phyloP scores from a whole-genome alignment of 2,329 filamentous ascomycete genomes.

The Aspergillus luchuensis region DNA sequence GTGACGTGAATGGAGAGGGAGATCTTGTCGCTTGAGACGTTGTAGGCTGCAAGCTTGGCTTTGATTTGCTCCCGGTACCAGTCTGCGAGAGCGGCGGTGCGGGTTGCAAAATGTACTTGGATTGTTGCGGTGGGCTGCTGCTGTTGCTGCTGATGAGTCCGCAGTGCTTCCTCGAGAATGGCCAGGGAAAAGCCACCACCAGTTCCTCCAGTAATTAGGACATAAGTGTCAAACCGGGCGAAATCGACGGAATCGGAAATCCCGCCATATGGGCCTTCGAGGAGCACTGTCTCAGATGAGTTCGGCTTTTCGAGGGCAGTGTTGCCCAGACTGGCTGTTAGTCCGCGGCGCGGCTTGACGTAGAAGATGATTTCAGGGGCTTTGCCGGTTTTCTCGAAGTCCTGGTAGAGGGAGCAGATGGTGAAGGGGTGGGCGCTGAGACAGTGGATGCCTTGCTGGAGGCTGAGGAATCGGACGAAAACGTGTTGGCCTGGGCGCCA shows the following conservation, averaged over 20 bases:
- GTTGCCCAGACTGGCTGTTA: conserved; percentile 52
- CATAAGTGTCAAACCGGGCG: conserved; percentile 43
- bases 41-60: neutral
- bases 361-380: conserved; percentile 55
- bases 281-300: conserved; percentile 46
- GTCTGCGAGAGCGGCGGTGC: neutral
- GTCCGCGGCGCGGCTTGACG: conserved; percentile 52
- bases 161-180: conserved; percentile 46
- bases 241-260: conserved; percentile 39
- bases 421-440: conserved; percentile 59
- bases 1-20: neutral
- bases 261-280: conserved; percentile 64
- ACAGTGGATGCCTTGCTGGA: conserved; percentile 41
- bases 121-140: neutral
- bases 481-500: conserved; percentile 60
- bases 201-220: conserved; percentile 59
- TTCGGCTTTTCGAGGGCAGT: conserved; percentile 43
- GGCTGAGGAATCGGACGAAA: conserved; percentile 53
- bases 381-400: conserved; percentile 12
- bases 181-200: conserved; percentile 57
- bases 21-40: neutral
- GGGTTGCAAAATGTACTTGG: neutral
- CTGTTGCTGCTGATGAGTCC: neutral
- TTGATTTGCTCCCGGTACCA: neutral
- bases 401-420: conserved; percentile 52